Percentiles rank a stretch among this genome's conserved stretches.
Conservation (phyloP, 108 stramenopile genomes). For the Cylindrotheca closterium region DNA sequence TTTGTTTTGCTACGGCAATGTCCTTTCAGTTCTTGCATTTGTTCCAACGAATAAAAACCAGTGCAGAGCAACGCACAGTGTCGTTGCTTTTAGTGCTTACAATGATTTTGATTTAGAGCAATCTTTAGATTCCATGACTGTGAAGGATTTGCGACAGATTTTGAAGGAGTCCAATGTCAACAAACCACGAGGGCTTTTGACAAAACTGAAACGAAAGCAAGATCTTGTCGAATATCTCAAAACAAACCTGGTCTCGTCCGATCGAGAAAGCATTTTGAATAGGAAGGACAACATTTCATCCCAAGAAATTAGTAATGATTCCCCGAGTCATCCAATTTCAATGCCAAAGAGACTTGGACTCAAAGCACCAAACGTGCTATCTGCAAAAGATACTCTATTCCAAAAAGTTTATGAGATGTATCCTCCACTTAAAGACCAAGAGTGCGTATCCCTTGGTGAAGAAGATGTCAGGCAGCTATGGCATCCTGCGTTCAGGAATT, state of each 20-base stretch:
- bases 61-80: background rate
- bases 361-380: background rate
- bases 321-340: background rate
- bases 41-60: background rate
- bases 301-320: background rate
- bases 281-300: background rate
- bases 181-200: constrained; percentile 42
- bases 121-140: constrained; percentile 58
- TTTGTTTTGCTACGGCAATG: background rate
- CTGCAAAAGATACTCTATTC: constrained; percentile 57
- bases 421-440: constrained; percentile 51
- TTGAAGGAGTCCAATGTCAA: constrained; percentile 39
- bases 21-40: background rate
- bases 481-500: constrained; percentile 55
- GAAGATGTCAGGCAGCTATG: constrained; percentile 54
- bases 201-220: constrained; percentile 58
- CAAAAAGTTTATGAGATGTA: constrained; percentile 51
- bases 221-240: constrained; percentile 55
- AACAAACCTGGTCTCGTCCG: constrained; percentile 6
- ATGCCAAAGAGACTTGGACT: background rate
- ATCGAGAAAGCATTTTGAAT: background rate
- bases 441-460: constrained; percentile 37
- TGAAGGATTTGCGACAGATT: constrained; percentile 55
- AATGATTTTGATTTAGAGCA: background rate
- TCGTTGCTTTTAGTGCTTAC: background rate